A percentile compares a stretch with the other conserved stretches of the same genome.
These are phyloP conservation scores for Vitis hybrid DNA, from an alignment of 177 flowering plant genomes.

Conservation along the genomic window DNA sequence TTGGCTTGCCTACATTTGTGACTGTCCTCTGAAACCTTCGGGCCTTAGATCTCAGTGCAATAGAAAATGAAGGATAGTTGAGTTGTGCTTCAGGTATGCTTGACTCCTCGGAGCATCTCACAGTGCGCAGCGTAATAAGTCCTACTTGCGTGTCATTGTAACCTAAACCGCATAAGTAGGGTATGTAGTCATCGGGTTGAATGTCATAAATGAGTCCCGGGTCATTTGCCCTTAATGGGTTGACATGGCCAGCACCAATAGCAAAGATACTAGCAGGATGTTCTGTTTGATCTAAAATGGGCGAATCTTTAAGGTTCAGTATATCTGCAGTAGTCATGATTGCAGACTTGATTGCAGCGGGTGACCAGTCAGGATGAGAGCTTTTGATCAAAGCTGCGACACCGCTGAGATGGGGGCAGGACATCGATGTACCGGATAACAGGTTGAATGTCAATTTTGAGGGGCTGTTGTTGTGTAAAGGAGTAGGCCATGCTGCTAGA, in stretches of 20 bases:
- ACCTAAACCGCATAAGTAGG: conserved; percentile 32
- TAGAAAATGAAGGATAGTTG: conserved; percentile 52
- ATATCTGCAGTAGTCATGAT: conserved; percentile 46
- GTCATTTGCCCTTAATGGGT: conserved; percentile 44
- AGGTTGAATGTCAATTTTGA: conserved; percentile 28
- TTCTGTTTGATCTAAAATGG: conserved; percentile 27
- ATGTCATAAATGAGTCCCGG: conserved; percentile 54
- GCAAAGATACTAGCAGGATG: conserved; percentile 29
- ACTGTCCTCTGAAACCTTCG: conserved; percentile 37
- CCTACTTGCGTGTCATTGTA: conserved; percentile 28
- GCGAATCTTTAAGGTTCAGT: conserved; percentile 18
- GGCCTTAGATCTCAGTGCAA: conserved; percentile 12
- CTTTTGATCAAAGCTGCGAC: conserved; percentile 51
- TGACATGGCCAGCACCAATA: conserved; percentile 52
- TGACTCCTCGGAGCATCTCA: conserved; percentile 19
- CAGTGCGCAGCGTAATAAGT: conserved; percentile 12
- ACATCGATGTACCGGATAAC: conserved; percentile 56
- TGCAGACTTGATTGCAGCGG: conserved; percentile 50
- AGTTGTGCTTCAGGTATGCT: conserved; percentile 35
- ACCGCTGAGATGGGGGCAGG: conserved; percentile 54
- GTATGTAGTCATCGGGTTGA: conserved; percentile 34
- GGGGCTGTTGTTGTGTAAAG: conserved; percentile 22
- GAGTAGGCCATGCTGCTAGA: conserved; percentile 55
- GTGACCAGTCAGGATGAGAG: conserved; percentile 54
- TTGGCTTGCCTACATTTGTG: conserved; percentile 44